Percentiles rank a stretch among this genome's conserved stretches.
Evolutionary conservation across 2,329 filamentous ascomycete species (phyloP).

Genomic region (Microcyclospora pomicola): DNA sequence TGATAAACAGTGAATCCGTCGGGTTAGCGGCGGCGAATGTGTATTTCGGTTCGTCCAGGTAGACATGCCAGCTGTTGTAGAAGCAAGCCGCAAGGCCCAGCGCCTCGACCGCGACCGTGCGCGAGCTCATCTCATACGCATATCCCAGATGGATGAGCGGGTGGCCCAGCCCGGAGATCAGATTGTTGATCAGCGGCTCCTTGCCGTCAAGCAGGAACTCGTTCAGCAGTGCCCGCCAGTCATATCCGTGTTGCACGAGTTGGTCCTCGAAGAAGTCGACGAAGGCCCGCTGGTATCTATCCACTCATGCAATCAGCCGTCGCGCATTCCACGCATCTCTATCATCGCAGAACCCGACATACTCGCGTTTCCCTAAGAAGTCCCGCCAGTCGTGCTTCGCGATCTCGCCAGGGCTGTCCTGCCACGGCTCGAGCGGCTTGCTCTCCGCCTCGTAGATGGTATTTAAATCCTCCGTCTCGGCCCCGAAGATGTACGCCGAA

Average conservation of each 20-base stretch:
- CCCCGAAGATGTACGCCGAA: slow-evolving; percentile 77
- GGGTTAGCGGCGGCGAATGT: slow-evolving; percentile 48
- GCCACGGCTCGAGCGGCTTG: slow-evolving; percentile 63
- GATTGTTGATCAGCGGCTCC: slow-evolving; percentile 64
- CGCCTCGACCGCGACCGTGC: slow-evolving; percentile 79
- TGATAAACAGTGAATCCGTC: slow-evolving; percentile 49
- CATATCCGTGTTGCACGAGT: slow-evolving; percentile 60
- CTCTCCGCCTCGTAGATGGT: slow-evolving; percentile 67
- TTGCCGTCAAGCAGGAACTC: slow-evolving; percentile 64
- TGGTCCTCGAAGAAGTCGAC: slow-evolving; percentile 94
- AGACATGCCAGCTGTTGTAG: slow-evolving; percentile 44
- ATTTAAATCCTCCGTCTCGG: slow-evolving; percentile 56
- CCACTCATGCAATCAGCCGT: neutral
- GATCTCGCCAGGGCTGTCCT: slow-evolving; percentile 72
- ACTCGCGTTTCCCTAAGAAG: slow-evolving; percentile 60
- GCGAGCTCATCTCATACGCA: slow-evolving; percentile 74
- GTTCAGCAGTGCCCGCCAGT: slow-evolving; percentile 66
- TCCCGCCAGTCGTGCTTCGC: slow-evolving; percentile 74
- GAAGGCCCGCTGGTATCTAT: slow-evolving; percentile 71
- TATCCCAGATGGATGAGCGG: slow-evolving; percentile 93
- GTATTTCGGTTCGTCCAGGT: slow-evolving; percentile 59
- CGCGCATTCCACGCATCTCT: slow-evolving; percentile 2
- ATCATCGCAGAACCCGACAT: slow-evolving; percentile 12
- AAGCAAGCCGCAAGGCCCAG: slow-evolving; percentile 53
- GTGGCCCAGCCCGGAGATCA: slow-evolving; percentile 71